phyloP scores from a whole-genome alignment of 495 filamentous ascomycete species.

The Hypomontagnella monticulosa region DNA sequence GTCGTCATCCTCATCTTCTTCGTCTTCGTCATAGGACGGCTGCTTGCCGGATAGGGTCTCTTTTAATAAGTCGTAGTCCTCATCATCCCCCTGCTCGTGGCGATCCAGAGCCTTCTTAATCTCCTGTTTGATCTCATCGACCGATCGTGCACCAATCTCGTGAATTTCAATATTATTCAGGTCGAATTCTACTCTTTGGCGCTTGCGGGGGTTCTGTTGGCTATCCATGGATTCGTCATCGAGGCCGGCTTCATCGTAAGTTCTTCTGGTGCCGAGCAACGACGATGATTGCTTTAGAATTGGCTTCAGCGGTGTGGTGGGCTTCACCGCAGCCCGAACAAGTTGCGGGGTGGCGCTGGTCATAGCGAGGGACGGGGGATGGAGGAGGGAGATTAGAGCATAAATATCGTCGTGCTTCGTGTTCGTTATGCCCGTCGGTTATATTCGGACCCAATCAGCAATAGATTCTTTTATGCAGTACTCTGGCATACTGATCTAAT shows the following conservation, averaged over 20 bases:
- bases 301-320: conserved; percentile 52
- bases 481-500: conserved; percentile 33
- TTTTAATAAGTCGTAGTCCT: conserved; percentile 77
- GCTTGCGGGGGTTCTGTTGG: conserved; percentile 54
- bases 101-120: conserved; percentile 76
- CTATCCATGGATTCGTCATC: conserved; percentile 53
- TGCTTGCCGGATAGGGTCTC: conserved; percentile 56
- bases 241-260: conserved; percentile 52
- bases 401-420: background rate
- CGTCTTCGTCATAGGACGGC: conserved; percentile 44
- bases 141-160: conserved; percentile 56
- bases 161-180: conserved; percentile 72
- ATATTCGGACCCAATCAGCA: conserved; percentile 7
- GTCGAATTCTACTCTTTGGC: conserved; percentile 75
- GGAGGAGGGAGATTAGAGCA: no score
- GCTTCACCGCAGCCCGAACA: conserved; percentile 32
- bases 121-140: conserved; percentile 73
- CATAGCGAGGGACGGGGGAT: conserved; percentile 34
- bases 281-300: conserved; percentile 55
- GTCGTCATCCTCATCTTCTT: conserved; percentile 49
- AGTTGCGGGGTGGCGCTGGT: conserved; percentile 43
- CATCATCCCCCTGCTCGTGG: conserved; percentile 72
- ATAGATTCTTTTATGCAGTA: conserved; percentile 19
- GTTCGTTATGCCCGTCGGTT: conserved; percentile 1
- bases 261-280: conserved; percentile 49